A percentile compares a stretch with the other conserved stretches of the same genome.
phyloP scores from a whole-genome alignment of 768 basidiomycete genomes.

The Tephrocybe rancida region DNA sequence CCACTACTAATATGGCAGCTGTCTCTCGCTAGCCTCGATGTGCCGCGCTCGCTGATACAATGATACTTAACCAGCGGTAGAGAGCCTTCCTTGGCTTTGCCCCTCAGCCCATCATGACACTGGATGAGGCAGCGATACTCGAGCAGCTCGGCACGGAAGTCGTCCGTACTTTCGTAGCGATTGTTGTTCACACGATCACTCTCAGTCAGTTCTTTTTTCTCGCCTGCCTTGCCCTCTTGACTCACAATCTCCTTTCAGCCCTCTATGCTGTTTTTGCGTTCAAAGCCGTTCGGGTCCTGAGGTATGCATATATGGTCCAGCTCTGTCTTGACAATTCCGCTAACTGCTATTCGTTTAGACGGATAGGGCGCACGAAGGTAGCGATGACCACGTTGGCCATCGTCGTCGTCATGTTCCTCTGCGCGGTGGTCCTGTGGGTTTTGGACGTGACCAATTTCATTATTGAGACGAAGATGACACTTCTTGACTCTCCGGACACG shows the following conservation, averaged over 20 bases:
- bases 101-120: neutral
- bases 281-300: slow-evolving; percentile 5
- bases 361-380: slow-evolving; percentile 5
- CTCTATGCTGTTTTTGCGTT: slow-evolving; percentile 5
- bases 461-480: slow-evolving; percentile 3
- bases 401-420: slow-evolving; percentile 1
- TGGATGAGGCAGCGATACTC: neutral
- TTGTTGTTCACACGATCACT: slow-evolving; percentile 8
- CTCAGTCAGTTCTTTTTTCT: neutral
- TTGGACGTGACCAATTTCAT: slow-evolving; percentile 10
- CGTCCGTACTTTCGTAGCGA: slow-evolving; percentile 8
- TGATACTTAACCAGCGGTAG: neutral
- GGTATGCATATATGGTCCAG: neutral
- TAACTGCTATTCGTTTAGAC: neutral
- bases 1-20: neutral
- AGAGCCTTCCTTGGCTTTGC: neutral
- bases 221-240: neutral
- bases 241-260: neutral
- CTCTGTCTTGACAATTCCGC: neutral
- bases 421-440: slow-evolving; percentile 1
- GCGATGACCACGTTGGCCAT: neutral
- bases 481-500: neutral
- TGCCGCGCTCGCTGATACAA: too few relatives aligned
- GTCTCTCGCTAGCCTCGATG: neutral
- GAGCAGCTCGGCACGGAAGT: slow-evolving; percentile 5